phyloP scores from a whole-genome alignment of 441 rosid genomes.

The Jatropha podagrica region DNA sequence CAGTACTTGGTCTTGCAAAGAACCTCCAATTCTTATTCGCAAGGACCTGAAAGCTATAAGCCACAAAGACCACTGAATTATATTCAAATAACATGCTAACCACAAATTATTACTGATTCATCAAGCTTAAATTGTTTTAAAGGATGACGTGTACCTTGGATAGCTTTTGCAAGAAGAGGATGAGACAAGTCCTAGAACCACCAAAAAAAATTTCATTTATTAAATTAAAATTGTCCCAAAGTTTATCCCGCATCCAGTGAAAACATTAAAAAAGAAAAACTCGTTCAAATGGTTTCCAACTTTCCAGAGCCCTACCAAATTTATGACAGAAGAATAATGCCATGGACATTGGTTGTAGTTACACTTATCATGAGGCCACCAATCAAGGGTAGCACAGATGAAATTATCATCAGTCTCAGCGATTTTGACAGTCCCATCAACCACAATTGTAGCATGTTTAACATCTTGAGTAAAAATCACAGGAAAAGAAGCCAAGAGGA shows the following conservation, averaged over 20 bases:
- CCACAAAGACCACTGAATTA: constrained; percentile 15
- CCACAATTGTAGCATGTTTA: constrained; percentile 38
- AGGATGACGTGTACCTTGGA: constrained; percentile 57
- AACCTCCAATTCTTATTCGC: constrained; percentile 95
- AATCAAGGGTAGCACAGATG: constrained; percentile 92
- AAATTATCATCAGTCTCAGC: constrained; percentile 76
- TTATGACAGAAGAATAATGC: constrained; percentile 73
- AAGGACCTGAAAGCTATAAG: constrained; percentile 64
- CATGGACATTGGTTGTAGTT: constrained; percentile 91
- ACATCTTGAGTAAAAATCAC: constrained; percentile 45
- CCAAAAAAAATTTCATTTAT: constrained; percentile 14
- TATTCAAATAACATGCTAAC: not conserved
- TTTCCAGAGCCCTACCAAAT: constrained; percentile 51
- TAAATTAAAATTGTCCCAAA: constrained; percentile 11
- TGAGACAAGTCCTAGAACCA: constrained; percentile 72
- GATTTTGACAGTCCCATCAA: constrained; percentile 52
- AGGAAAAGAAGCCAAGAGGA: constrained; percentile 45
- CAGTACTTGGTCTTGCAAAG: constrained; percentile 88
- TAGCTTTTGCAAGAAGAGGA: constrained; percentile 73
- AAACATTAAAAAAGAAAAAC: constrained; percentile 12
- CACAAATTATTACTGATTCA: constrained; percentile 3
- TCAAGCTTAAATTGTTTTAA: constrained; percentile 15
- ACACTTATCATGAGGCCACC: constrained; percentile 99
- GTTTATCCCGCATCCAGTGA: not conserved
- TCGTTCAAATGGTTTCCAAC: not conserved